Percentiles rank a stretch among this genome's conserved stretches.
Evolutionary conservation across 2,329 filamentous ascomycete genomes (phyloP).

Genomic region (Elsinoe arachidis): DNA sequence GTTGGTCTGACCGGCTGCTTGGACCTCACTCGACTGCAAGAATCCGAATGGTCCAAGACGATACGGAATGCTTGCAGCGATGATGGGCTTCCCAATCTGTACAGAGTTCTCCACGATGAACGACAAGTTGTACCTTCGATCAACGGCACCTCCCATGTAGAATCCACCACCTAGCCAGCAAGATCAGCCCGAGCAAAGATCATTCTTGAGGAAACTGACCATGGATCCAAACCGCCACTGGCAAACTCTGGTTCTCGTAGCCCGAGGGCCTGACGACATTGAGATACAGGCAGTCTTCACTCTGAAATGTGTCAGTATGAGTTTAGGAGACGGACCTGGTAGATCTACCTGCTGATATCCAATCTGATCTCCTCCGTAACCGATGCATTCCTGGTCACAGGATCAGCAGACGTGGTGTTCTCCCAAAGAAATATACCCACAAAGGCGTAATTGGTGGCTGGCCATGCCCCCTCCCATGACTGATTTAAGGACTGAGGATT

Average conservation of each 20-base stretch:
- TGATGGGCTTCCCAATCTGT: constrained; percentile 39
- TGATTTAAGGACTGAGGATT: constrained; percentile 19
- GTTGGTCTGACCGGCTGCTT: constrained; percentile 46
- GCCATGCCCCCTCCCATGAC: constrained; percentile 29
- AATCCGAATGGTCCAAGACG: constrained; percentile 63
- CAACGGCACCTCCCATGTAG: constrained; percentile 40
- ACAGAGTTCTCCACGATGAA: constrained; percentile 45
- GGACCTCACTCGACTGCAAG: constrained; percentile 47
- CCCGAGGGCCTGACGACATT: constrained; percentile 51
- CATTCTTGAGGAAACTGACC: constrained; percentile 13
- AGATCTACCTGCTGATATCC: constrained; percentile 23
- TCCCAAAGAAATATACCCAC: background rate
- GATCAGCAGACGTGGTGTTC: background rate
- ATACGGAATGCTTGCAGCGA: constrained; percentile 55
- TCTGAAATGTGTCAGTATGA: constrained; percentile 13
- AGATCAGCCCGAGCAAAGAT: background rate
- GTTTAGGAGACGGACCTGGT: background rate
- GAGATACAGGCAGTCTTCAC: constrained; percentile 51
- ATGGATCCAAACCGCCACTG: constrained; percentile 55
- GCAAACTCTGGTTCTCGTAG: constrained; percentile 37
- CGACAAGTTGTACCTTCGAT: constrained; percentile 55
- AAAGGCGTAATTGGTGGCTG: constrained; percentile 31
- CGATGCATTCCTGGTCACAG: constrained; percentile 25
- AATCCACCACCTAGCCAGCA: constrained; percentile 38
- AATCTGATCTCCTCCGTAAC: constrained; percentile 23